Percentiles rank a stretch among this genome's conserved stretches.
These are phyloP conservation scores for Usnea hakonensis DNA, from an alignment of 495 filamentous ascomycete genomes.

Conservation along the genomic window DNA sequence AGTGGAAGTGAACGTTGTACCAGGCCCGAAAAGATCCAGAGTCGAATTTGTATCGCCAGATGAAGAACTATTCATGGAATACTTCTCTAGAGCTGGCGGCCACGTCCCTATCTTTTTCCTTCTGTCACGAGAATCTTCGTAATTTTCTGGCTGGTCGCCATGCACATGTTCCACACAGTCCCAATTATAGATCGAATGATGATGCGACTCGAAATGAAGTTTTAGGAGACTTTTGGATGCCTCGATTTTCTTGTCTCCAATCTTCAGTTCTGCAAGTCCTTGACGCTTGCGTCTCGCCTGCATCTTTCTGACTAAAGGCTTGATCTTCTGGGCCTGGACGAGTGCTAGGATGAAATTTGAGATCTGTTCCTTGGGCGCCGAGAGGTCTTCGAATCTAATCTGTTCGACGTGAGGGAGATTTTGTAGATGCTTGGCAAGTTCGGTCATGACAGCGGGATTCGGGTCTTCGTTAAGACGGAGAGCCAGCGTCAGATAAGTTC, in stretches of 20 bases:
- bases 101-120: slow-evolving; percentile 13
- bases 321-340: slow-evolving; percentile 7
- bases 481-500: slow-evolving; percentile 21
- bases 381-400: slow-evolving; percentile 18
- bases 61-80: not conserved
- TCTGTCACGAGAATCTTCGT: not conserved
- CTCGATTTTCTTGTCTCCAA: not conserved
- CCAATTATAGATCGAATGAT: slow-evolving; percentile 15
- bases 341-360: slow-evolving; percentile 16
- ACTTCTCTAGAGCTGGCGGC: not conserved
- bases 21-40: not conserved
- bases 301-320: slow-evolving; percentile 12
- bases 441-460: slow-evolving; percentile 19
- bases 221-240: slow-evolving; percentile 3
- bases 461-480: slow-evolving; percentile 17
- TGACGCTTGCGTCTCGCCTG: slow-evolving; percentile 10
- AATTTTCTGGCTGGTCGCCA: not conserved
- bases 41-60: not conserved
- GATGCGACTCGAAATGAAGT: slow-evolving; percentile 1
- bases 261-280: not conserved
- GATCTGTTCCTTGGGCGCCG: slow-evolving; percentile 20
- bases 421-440: slow-evolving; percentile 23
- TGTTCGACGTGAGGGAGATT: slow-evolving; percentile 21
- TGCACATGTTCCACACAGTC: slow-evolving; percentile 6
- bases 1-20: not conserved